A percentile compares a stretch with the other conserved stretches of the same genome.
These are phyloP conservation scores for Citropsis articulata DNA, from an alignment of 345 rosid species.

Conservation along the genomic window DNA sequence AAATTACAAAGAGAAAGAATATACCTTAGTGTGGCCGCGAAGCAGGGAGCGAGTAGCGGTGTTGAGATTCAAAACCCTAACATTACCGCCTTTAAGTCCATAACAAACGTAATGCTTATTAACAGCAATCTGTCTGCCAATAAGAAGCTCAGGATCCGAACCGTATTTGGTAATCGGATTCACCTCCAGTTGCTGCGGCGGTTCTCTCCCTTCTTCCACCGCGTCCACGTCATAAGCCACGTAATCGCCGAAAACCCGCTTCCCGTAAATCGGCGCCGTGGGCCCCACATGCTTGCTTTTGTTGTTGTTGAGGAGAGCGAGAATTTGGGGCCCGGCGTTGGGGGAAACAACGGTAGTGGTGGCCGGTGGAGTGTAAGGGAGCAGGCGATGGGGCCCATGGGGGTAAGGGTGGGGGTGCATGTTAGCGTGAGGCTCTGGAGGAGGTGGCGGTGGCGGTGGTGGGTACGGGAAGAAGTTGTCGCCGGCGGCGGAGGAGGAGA, in stretches of 20 bases:
- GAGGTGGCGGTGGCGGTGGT: constrained; percentile 19
- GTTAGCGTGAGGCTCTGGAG: constrained; percentile 28
- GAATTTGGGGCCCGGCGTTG: constrained; percentile 56
- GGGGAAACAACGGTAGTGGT: neutral
- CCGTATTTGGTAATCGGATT: constrained; percentile 88
- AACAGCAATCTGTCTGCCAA: constrained; percentile 88
- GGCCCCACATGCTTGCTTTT: constrained; percentile 27
- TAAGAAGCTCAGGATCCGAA: constrained; percentile 75
- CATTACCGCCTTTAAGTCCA: constrained; percentile 78
- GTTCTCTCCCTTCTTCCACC: constrained; percentile 66
- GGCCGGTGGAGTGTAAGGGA: constrained; percentile 14
- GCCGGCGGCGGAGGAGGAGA: constrained; percentile 14
- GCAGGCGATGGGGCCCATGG: constrained; percentile 27
- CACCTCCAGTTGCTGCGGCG: constrained; percentile 80
- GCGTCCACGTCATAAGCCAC: constrained; percentile 65
- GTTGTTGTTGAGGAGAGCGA: constrained; percentile 55
- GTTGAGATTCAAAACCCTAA: constrained; percentile 77
- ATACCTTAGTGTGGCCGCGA: constrained; percentile 81
- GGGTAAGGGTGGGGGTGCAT: constrained; percentile 7
- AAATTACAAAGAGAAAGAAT: too few species aligned
- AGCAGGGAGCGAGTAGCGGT: constrained; percentile 80
- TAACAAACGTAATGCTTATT: constrained; percentile 76
- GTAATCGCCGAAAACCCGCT: constrained; percentile 51
- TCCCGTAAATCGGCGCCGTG: constrained; percentile 55
- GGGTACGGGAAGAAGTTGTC: constrained; percentile 56